Percentiles rank a stretch among this genome's conserved stretches.
phyloP scores from a whole-genome alignment of 2,329 filamentous ascomycete genomes.

The Coniochaeta pulveracea region DNA sequence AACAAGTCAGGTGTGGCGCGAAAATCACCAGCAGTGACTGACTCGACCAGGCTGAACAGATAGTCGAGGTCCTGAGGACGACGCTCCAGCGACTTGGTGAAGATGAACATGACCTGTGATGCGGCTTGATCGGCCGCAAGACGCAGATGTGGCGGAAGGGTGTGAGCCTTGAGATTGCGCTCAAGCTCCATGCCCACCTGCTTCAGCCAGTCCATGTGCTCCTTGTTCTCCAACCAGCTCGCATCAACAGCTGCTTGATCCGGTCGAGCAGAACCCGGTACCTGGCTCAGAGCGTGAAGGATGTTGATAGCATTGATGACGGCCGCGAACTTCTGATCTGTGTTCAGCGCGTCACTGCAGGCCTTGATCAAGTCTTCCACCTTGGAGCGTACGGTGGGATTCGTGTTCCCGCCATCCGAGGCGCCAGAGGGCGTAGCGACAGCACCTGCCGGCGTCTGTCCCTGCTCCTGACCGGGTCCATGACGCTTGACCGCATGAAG shows the following conservation, averaged over 20 bases:
- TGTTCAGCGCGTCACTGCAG: slow-evolving; percentile 50
- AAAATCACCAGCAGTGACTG: slow-evolving; percentile 72
- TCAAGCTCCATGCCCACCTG: slow-evolving; percentile 69
- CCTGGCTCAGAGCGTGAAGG: slow-evolving; percentile 65
- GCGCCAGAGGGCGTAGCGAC: slow-evolving; percentile 1
- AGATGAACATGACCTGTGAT: slow-evolving; percentile 76
- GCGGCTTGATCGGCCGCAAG: slow-evolving; percentile 81
- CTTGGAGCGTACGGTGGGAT: not conserved
- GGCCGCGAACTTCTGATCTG: slow-evolving; percentile 54
- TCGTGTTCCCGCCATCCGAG: slow-evolving; percentile 39
- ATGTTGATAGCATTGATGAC: slow-evolving; percentile 83
- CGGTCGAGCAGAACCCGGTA: no score
- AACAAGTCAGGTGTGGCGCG: slow-evolving; percentile 66
- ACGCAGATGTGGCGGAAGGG: slow-evolving; percentile 59
- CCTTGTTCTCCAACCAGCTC: slow-evolving; percentile 61
- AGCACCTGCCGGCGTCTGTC: slow-evolving; percentile 1
- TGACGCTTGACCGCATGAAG: slow-evolving; percentile 41
- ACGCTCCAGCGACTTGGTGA: slow-evolving; percentile 68
- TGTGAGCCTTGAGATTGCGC: slow-evolving; percentile 57
- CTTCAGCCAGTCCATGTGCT: slow-evolving; percentile 48
- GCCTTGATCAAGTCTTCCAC: slow-evolving; percentile 60
- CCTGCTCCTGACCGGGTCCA: not conserved
- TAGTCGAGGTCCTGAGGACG: slow-evolving; percentile 70
- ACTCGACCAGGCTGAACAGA: slow-evolving; percentile 75
- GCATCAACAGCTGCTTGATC: no score